Evolutionary conservation across 225 moss, liverwort and hornwort species (phyloP), one percentile per base, ranked within the genome.

Genomic region (Sphagnum tenellum): DNA sequence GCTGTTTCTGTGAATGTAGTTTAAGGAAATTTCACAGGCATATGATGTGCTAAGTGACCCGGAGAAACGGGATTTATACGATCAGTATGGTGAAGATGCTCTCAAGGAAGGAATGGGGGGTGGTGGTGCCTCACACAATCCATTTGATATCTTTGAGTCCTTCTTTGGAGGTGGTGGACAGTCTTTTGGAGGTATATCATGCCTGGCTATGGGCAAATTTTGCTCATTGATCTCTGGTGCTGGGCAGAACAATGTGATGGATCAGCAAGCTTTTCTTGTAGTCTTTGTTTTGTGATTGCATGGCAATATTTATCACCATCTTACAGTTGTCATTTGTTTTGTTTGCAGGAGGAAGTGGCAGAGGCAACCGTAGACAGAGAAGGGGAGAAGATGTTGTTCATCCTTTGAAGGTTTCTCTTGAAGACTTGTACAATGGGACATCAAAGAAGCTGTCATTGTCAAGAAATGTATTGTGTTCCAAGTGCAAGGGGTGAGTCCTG

Each of bases 91-190:
- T 10, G 92, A 92, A 67, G 92, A 92, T 65, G 92, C 89, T 4
- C 80, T 92, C 2, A 92, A 92, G 3, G 92, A 92, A 59, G 92
- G 92, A 68, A 89, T 89, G 89, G 92, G 92, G 11, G 94, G 94
- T 57, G 89, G 89, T n/a, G 89, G 92, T 9, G 89, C 60, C 9
- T 88, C 88, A 0, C 92, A 92, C 76, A 92, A 85, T 44, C 92
- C 92, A 2, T 92, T 92, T 67, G 92, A 92, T 69, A 85, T 92
- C 8, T 92, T 92, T 47, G 92, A 92, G 74, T 89, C 89, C 1
- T 92, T 92, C 71, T 92, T 92, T 59, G 87, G 92, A 3, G 79
- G 84, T 5, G 84, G 86, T 8, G 76, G 79, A 48, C 59, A 70
- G 14, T 74, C 91, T 1, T 94, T 94, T 48, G 89, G 84, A 86